Conservation (phyloP, 495 filamentous ascomycete species). For the Cudoniella acicularis region DNA sequence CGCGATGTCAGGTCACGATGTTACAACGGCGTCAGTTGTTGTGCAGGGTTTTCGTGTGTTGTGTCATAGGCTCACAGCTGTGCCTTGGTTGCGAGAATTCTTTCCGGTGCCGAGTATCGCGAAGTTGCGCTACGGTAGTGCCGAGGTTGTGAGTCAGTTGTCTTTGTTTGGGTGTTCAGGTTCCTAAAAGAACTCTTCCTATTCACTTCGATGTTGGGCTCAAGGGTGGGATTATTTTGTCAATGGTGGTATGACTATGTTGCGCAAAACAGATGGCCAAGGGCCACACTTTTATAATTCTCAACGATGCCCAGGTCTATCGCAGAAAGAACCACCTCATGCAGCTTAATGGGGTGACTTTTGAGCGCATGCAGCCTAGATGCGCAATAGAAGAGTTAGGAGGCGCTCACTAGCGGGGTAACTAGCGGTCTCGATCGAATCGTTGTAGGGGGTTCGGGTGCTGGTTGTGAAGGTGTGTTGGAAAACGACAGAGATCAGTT, state of each 20-base stretch:
- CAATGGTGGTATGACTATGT: not conserved
- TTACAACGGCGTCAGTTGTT: too few relatives aligned
- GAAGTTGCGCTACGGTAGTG: not conserved
- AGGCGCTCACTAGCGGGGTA: not conserved
- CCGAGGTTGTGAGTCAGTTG: not conserved
- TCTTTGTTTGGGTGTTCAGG: not conserved
- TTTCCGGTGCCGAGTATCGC: not conserved
- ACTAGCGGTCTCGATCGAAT: not conserved
- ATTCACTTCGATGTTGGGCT: too few relatives aligned
- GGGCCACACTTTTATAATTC: not conserved
- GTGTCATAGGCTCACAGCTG: not conserved
- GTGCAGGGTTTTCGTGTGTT: too few relatives aligned
- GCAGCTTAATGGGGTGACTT: not conserved
- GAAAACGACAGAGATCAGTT: not conserved
- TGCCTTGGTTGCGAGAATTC: not conserved
- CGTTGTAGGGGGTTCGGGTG: not conserved
- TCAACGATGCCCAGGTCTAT: not conserved
- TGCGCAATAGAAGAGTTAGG: not conserved
- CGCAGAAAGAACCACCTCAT: not conserved
- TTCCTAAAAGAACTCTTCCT: too few relatives aligned
- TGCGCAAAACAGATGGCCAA: not conserved
- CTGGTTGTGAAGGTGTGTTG: not conserved
- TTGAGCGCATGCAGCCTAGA: not conserved
- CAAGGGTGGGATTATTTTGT: not conserved
- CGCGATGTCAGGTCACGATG: too few relatives aligned